phyloP scores from a whole-genome alignment of 2,329 filamentous ascomycete genomes.

The Neofusicoccum parvum region DNA sequence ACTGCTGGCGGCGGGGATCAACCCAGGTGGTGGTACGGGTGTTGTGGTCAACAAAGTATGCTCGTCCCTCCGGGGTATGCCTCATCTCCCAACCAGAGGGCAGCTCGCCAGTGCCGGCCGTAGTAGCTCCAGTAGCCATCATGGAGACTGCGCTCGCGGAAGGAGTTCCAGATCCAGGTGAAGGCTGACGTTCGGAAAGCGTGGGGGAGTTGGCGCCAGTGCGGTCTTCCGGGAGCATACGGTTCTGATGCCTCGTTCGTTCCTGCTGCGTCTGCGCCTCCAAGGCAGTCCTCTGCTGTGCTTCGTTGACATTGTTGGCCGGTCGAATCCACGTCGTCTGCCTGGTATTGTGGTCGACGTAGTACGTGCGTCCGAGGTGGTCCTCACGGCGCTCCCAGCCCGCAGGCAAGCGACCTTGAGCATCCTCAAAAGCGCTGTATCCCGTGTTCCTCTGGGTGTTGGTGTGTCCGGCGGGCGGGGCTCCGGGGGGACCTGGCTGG shows the following conservation, averaged over 20 bases:
- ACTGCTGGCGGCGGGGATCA: conserved; percentile 93
- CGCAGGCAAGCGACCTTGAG: conserved; percentile 86
- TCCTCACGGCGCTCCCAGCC: conserved; percentile 97
- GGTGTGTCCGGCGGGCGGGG: conserved; percentile 45
- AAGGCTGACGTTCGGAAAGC: conserved; percentile 56
- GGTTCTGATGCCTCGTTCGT: conserved; percentile 89
- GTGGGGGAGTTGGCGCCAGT: conserved; percentile 92
- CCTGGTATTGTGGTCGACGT: conserved; percentile 95
- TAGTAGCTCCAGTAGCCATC: conserved; percentile 94
- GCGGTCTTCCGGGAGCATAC: conserved; percentile 91
- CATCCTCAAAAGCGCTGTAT: conserved; percentile 93
- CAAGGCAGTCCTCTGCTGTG: conserved; percentile 74
- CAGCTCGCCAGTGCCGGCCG: conserved; percentile 89
- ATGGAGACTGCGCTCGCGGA: conserved; percentile 70
- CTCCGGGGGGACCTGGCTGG: conserved; percentile 31
- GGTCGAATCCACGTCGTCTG: conserved; percentile 96
- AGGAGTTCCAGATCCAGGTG: conserved; percentile 36
- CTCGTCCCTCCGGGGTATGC: conserved; percentile 89
- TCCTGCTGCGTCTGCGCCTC: conserved; percentile 93
- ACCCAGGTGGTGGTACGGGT: conserved; percentile 98
- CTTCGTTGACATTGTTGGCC: conserved; percentile 73
- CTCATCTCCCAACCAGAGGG: conserved; percentile 96
- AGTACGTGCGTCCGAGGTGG: conserved; percentile 92
- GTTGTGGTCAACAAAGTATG: conserved; percentile 98
- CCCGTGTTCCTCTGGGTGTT: conserved; percentile 34